These are phyloP conservation scores for Penicillium coffeae DNA, from an alignment of 495 filamentous ascomycete genomes.

Conservation along the genomic window DNA sequence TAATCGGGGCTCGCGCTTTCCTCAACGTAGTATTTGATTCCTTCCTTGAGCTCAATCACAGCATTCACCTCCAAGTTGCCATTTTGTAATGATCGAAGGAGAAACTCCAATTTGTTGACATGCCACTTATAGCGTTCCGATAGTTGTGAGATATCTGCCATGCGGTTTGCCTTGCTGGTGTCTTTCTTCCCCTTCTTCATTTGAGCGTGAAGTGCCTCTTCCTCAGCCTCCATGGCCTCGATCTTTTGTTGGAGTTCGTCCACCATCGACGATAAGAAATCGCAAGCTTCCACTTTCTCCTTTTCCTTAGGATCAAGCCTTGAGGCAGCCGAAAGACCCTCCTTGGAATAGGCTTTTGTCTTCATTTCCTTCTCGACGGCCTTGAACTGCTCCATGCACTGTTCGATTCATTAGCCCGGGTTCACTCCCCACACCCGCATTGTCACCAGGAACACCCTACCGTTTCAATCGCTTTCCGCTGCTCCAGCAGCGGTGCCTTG, in stretches of 20 bases:
- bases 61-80: slow-evolving; percentile 81
- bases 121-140: slow-evolving; percentile 97
- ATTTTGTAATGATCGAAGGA: slow-evolving; percentile 86
- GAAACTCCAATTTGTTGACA: slow-evolving; percentile 83
- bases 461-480: slow-evolving; percentile 93
- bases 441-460: slow-evolving; percentile 41
- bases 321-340: slow-evolving; percentile 82
- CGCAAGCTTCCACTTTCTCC: slow-evolving; percentile 78
- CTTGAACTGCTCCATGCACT: slow-evolving; percentile 99
- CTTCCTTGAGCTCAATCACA: slow-evolving; percentile 82
- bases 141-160: slow-evolving; percentile 76
- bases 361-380: slow-evolving; percentile 99
- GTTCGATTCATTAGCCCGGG: slow-evolving; percentile 11
- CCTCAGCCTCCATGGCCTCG: slow-evolving; percentile 86
- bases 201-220: slow-evolving; percentile 77
- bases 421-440: not conserved
- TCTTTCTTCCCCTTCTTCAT: slow-evolving; percentile 95
- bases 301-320: slow-evolving; percentile 94
- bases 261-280: slow-evolving; percentile 84
- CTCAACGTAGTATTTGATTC: slow-evolving; percentile 91
- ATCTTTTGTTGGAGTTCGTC: slow-evolving; percentile 92
- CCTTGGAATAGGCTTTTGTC: slow-evolving; percentile 98
- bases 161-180: slow-evolving; percentile 71
- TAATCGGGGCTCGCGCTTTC: slow-evolving; percentile 85
- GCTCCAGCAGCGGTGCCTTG: slow-evolving; percentile 88